These are phyloP conservation scores for Solanum etuberosum DNA, from an alignment of 257 asterid species.

Conservation along the genomic window DNA sequence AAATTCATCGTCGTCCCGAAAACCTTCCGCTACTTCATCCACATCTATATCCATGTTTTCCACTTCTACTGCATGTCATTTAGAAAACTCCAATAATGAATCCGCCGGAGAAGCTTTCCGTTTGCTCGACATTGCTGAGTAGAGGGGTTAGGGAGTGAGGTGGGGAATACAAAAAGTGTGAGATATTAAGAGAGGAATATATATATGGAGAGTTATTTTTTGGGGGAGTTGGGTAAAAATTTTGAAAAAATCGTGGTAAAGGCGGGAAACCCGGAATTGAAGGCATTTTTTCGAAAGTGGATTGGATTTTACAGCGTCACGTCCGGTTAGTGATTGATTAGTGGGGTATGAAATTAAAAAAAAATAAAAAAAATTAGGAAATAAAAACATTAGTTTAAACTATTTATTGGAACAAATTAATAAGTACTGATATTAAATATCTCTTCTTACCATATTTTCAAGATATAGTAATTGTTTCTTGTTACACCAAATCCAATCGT, in stretches of 20 bases:
- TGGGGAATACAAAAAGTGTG: neutral
- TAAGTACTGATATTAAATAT: neutral
- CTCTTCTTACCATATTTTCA: neutral
- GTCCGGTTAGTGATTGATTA: neutral
- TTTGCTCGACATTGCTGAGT: neutral
- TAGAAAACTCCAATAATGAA: neutral
- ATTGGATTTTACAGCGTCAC: neutral
- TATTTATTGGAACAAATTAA: neutral
- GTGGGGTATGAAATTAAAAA: neutral
- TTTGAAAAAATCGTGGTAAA: neutral
- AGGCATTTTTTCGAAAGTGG: neutral
- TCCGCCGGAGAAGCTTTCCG: neutral
- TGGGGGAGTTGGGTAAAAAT: neutral
- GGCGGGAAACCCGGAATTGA: slow-evolving; percentile 4
- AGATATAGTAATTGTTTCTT: neutral
- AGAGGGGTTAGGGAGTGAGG: neutral
- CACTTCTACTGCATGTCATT: neutral
- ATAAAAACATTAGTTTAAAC: neutral
- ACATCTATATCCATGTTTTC: neutral
- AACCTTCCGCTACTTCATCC: neutral
- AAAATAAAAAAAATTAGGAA: too few relatives aligned
- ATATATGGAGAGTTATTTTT: neutral
- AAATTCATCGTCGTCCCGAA: neutral
- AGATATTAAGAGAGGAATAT: neutral
- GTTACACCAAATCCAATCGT: neutral